A percentile compares a stretch with the other conserved stretches of the same genome.
phyloP scores from a whole-genome alignment of 1,284 basidiomycete genomes.

The Pseudozyma sp. region DNA sequence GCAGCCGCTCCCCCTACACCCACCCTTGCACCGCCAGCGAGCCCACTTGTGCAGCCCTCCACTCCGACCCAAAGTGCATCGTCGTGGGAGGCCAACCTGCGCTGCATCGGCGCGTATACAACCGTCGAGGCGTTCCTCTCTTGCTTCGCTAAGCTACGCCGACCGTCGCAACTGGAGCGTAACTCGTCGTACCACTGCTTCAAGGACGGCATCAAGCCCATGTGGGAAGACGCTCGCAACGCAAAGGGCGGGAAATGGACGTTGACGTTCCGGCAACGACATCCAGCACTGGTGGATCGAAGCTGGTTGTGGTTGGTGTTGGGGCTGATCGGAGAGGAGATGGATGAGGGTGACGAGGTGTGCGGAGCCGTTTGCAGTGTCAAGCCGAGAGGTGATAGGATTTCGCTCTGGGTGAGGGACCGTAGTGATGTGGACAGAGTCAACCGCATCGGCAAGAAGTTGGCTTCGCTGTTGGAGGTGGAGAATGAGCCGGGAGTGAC shows the following conservation, averaged over 20 bases:
- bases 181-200: constrained; percentile 94
- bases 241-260: constrained; percentile 93
- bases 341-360: constrained; percentile 86
- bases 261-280: constrained; percentile 83
- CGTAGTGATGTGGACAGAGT: constrained; percentile 84
- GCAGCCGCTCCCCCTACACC: constrained; percentile 8
- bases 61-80: constrained; percentile 63
- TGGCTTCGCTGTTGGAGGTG: constrained; percentile 42
- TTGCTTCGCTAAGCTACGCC: constrained; percentile 94
- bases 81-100: constrained; percentile 57
- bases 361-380: constrained; percentile 85
- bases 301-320: constrained; percentile 91
- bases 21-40: constrained; percentile 75
- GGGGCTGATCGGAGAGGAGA: constrained; percentile 87
- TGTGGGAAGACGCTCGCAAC: constrained; percentile 96
- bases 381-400: constrained; percentile 85
- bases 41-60: constrained; percentile 82
- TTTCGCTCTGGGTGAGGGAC: constrained; percentile 86
- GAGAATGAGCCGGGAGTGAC: constrained; percentile 33
- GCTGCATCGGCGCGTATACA: constrained; percentile 57
- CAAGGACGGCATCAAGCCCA: constrained; percentile 85
- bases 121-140: constrained; percentile 85
- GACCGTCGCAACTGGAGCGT: constrained; percentile 84
- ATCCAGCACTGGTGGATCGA: constrained; percentile 81
- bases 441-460: constrained; percentile 83